Conservation (phyloP, 2,329 filamentous ascomycete species). For the Aureobasidium pullulans region DNA sequence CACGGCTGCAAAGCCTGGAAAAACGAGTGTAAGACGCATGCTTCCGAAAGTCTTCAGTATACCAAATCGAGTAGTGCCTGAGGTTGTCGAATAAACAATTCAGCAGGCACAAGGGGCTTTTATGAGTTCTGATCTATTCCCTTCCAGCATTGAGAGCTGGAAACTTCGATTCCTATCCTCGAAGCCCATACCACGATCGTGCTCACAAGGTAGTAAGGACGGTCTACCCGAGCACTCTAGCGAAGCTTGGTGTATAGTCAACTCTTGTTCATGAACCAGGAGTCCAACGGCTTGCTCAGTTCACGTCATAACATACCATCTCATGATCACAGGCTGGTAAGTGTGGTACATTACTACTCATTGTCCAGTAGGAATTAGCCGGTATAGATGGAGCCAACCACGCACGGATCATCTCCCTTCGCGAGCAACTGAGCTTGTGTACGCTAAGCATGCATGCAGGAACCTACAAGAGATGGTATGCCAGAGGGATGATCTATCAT, state of each 20-base stretch:
- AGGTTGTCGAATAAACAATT: not conserved
- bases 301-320: not conserved
- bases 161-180: not conserved
- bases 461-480: not conserved
- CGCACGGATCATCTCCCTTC: not conserved
- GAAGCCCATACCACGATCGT: not conserved
- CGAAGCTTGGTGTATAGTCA: not conserved
- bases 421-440: not conserved
- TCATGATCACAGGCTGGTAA: not conserved
- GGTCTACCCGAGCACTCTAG: not conserved
- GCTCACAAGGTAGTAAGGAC: not conserved
- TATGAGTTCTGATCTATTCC: not conserved
- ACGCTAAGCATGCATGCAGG: not conserved
- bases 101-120: not conserved
- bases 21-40: constrained; percentile 4
- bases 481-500: not conserved
- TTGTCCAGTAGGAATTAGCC: not conserved
- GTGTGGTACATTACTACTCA: not conserved
- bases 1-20: constrained; percentile 1
- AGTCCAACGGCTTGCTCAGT: not conserved
- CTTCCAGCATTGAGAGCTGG: not conserved
- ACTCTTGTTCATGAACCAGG: not conserved
- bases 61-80: not conserved
- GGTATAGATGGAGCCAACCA: not conserved
- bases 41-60: not conserved